phyloP scores from a whole-genome alignment of 2,329 filamentous ascomycete species.

The Cladosporium sp. region DNA sequence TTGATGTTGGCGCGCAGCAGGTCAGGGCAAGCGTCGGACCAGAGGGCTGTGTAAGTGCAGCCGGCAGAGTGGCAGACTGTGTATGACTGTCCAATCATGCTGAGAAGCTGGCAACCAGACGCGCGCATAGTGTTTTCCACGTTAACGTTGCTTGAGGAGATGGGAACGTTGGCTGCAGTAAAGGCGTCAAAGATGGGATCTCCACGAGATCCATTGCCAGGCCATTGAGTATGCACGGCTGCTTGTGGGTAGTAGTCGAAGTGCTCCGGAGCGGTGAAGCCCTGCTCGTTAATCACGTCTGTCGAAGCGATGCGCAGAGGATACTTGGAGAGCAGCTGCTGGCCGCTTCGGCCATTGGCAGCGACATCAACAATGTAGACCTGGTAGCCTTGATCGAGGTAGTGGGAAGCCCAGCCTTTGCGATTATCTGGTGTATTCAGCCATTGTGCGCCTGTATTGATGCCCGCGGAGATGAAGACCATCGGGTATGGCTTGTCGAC shows the following conservation, averaged over 20 bases:
- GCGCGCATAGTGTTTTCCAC: conserved; percentile 29
- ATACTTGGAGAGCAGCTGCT: conserved; percentile 16
- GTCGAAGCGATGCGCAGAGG: conserved; percentile 13
- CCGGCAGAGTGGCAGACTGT: conserved; percentile 33
- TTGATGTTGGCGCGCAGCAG: conserved; percentile 48
- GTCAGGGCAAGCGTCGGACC: conserved; percentile 45
- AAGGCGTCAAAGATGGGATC: conserved; percentile 32
- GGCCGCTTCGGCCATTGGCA: conserved; percentile 30
- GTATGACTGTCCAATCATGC: conserved; percentile 29
- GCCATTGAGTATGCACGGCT: conserved; percentile 20
- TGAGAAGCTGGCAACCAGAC: conserved; percentile 29
- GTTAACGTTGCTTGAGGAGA: conserved; percentile 26
- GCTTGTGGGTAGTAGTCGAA: conserved; percentile 17
- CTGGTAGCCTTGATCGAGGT: conserved; percentile 42
- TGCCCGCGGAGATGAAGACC: neutral
- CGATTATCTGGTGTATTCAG: conserved; percentile 47
- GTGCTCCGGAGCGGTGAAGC: conserved; percentile 20
- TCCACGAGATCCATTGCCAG: conserved; percentile 18
- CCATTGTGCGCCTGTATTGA: conserved; percentile 33
- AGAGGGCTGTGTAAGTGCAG: conserved; percentile 12
- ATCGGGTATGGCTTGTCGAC: conserved; percentile 20
- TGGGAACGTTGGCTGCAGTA: conserved; percentile 26
- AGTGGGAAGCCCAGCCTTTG: conserved; percentile 46
- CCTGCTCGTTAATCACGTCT: conserved; percentile 26
- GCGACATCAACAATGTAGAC: conserved; percentile 44